phyloP scores from a whole-genome alignment of 148 eudicot genomes.

The Chenopodium suecicum region DNA sequence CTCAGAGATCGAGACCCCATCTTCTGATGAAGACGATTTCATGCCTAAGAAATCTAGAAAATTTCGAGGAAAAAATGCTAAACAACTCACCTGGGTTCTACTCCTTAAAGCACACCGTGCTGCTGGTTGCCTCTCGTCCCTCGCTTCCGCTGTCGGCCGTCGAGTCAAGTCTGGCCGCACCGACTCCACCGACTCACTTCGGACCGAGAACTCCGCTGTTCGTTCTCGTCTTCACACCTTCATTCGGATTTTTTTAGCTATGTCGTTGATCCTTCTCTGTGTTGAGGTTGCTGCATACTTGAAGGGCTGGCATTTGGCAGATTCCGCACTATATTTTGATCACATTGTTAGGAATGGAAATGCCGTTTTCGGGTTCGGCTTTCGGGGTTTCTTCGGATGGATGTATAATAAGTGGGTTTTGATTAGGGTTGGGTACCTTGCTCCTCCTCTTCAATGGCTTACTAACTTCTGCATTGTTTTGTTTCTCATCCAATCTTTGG shows the following conservation, averaged over 20 bases:
- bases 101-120: conserved; percentile 75
- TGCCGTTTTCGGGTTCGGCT: conserved; percentile 24
- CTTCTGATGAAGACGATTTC: conserved; percentile 20
- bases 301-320: conserved; percentile 61
- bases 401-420: conserved; percentile 64
- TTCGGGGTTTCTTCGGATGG: conserved; percentile 44
- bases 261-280: conserved; percentile 47
- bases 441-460: conserved; percentile 73
- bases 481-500: conserved; percentile 81
- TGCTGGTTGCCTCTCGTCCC: conserved; percentile 76
- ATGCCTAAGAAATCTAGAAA: conserved; percentile 22
- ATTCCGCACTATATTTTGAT: conserved; percentile 44
- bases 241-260: conserved; percentile 43
- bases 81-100: conserved; percentile 86
- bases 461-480: conserved; percentile 70
- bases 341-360: conserved; percentile 17
- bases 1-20: conserved; percentile 60
- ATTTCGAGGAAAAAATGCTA: conserved; percentile 66
- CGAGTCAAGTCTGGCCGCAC: conserved; percentile 65
- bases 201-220: not conserved
- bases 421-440: conserved; percentile 71
- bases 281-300: conserved; percentile 64
- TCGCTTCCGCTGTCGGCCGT: conserved; percentile 59
- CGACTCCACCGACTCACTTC: conserved; percentile 40
- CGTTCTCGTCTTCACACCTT: conserved; percentile 41